phyloP scores from a whole-genome alignment of 371 early-diverging fungal species.

The Batkoa obscura region DNA sequence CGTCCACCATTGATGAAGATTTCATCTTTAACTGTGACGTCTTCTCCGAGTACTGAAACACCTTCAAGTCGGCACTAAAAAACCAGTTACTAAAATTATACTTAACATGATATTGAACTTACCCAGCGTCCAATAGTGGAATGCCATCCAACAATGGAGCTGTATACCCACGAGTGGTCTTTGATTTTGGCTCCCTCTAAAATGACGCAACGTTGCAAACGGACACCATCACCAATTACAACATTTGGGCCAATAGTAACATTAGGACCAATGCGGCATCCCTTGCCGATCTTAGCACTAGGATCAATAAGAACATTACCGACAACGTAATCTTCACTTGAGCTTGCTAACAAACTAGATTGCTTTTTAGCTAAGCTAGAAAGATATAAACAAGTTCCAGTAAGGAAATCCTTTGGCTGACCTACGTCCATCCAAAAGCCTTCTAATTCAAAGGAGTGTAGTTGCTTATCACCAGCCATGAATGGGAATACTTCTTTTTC shows the following conservation, averaged over 20 bases:
- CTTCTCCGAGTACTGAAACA: constrained; percentile 83
- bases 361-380: constrained; percentile 49
- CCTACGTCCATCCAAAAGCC: constrained; percentile 99
- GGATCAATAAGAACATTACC: constrained; percentile 83
- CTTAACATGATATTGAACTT: no score
- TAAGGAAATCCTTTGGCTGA: constrained; percentile 96
- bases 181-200: constrained; percentile 74
- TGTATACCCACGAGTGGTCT: constrained; percentile 77
- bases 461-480: constrained; percentile 68
- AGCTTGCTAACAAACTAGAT: constrained; percentile 34
- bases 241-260: constrained; percentile 86
- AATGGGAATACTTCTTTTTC: constrained; percentile 96
- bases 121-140: constrained; percentile 79
- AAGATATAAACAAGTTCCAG: constrained; percentile 87
- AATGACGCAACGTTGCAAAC: constrained; percentile 74
- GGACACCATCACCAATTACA: constrained; percentile 86
- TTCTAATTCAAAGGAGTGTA: constrained; percentile 82
- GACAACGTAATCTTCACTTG: constrained; percentile 30
- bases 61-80: constrained; percentile 60
- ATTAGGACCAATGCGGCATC: constrained; percentile 90
- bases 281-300: constrained; percentile 76
- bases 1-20: constrained; percentile 86
- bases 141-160: constrained; percentile 94
- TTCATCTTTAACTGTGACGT: constrained; percentile 81
- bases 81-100: no score